Evolutionary conservation across 1,284 basidiomycete species (phyloP).

Genomic region (Bondarzewia mesenterica): DNA sequence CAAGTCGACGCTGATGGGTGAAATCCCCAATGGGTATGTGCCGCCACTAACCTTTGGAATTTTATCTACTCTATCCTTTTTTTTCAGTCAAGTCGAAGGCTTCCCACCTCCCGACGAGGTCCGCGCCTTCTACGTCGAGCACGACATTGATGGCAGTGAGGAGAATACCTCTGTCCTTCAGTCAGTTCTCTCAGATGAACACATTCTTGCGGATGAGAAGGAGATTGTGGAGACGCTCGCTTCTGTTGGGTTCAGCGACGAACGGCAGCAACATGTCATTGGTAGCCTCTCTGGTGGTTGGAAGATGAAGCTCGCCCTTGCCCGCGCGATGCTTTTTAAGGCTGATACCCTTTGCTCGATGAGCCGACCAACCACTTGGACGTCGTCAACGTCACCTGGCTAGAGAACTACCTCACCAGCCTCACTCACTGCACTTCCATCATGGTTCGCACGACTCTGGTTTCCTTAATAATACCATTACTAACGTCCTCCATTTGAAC

Average conservation of each 20-base stretch:
- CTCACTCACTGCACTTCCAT: no score
- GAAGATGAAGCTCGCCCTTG: no score
- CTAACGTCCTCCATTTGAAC: constrained; percentile 97
- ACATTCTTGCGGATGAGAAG: constrained; percentile 64
- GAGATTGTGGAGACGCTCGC: constrained; percentile 79
- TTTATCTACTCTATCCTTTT: constrained; percentile 4
- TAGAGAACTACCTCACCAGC: no score
- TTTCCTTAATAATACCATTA: constrained; percentile 99
- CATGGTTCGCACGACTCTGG: constrained; percentile 99
- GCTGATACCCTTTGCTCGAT: no score
- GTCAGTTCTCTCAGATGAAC: constrained; percentile 85
- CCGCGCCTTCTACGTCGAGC: constrained; percentile 98
- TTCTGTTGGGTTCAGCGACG: constrained; percentile 87
- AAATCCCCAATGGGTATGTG: no score
- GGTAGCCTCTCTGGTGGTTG: constrained; percentile 92
- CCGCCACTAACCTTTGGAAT: not conserved
- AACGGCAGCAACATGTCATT: constrained; percentile 80
- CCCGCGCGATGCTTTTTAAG: no score
- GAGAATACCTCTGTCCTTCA: constrained; percentile 82
- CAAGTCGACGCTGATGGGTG: no score
- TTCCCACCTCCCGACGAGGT: constrained; percentile 95
- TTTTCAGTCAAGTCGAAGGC: constrained; percentile 82
- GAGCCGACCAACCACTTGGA: no score
- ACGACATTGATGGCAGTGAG: constrained; percentile 98
- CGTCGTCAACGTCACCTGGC: no score